These are phyloP conservation scores for Chrysoporthe deuterocubensis DNA, from an alignment of 2,329 filamentous ascomycete species.

Conservation along the genomic window DNA sequence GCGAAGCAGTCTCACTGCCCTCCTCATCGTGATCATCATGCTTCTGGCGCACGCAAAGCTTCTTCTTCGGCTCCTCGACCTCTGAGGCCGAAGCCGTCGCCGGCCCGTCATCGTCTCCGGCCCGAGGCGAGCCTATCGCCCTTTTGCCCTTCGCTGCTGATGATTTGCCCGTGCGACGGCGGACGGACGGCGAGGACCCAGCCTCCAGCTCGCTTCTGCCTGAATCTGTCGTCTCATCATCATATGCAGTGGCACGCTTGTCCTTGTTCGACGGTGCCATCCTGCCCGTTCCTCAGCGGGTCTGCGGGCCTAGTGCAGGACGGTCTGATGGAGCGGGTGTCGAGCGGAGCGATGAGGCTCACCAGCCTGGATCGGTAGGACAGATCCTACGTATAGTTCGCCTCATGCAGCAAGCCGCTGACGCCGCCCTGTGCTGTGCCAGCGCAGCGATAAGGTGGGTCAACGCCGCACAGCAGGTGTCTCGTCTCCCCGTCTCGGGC, in stretches of 20 bases:
- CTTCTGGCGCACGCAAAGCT: background rate
- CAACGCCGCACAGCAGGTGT: background rate
- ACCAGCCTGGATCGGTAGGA: background rate
- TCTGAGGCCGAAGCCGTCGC: constrained; percentile 17
- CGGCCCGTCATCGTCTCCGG: constrained; percentile 5
- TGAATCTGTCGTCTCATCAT: constrained; percentile 17
- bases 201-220: constrained; percentile 21
- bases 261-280: constrained; percentile 12
- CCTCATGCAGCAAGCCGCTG: no score
- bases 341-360: background rate
- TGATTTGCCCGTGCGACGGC: constrained; percentile 23
- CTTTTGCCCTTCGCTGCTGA: background rate
- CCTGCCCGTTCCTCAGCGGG: no score
- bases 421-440: background rate
- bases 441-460: background rate
- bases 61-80: background rate
- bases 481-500: background rate
- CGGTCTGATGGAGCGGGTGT: background rate
- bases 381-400: background rate
- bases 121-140: background rate
- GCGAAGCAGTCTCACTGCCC: background rate
- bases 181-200: background rate
- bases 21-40: background rate
- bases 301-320: background rate
- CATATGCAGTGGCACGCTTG: constrained; percentile 16